Percentiles rank a stretch among this genome's conserved stretches.
These are phyloP conservation scores for Ogataea polymorpha DNA, from an alignment of 805 yeast genomes.

Conservation along the genomic window DNA sequence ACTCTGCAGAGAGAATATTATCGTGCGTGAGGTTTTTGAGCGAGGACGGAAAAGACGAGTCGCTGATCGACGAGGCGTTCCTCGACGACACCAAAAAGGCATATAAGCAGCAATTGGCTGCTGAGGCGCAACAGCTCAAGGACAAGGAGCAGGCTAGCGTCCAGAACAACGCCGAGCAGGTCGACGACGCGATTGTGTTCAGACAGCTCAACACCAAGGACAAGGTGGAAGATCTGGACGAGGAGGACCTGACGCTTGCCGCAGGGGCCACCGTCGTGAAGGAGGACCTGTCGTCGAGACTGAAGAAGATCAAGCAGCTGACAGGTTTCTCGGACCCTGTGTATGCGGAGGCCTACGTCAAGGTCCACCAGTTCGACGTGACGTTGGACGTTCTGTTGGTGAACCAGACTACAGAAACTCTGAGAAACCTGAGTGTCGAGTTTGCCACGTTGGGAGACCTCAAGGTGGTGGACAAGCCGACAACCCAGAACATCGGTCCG, in stretches of 20 bases:
- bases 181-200: constrained; percentile 74
- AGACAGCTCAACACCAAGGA: constrained; percentile 64
- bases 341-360: constrained; percentile 94
- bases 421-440: constrained; percentile 88
- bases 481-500: constrained; percentile 90
- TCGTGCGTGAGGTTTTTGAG: constrained; percentile 79
- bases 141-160: constrained; percentile 54
- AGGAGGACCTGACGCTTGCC: constrained; percentile 61
- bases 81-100: constrained; percentile 87
- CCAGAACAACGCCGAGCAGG: constrained; percentile 65
- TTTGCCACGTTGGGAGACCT: constrained; percentile 95
- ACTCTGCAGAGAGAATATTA: constrained; percentile 90
- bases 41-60: constrained; percentile 55
- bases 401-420: constrained; percentile 88
- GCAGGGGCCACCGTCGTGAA: constrained; percentile 47
- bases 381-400: constrained; percentile 90
- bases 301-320: constrained; percentile 84
- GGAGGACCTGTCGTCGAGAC: constrained; percentile 68
- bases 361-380: constrained; percentile 95
- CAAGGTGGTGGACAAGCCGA: constrained; percentile 89
- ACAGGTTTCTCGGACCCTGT: constrained; percentile 99
- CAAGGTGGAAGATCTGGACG: constrained; percentile 42
- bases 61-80: constrained; percentile 59
- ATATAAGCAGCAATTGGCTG: constrained; percentile 64
- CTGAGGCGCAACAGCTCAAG: constrained; percentile 56